phyloP scores from a whole-genome alignment of 441 rosid species.

The Populus hybrid region DNA sequence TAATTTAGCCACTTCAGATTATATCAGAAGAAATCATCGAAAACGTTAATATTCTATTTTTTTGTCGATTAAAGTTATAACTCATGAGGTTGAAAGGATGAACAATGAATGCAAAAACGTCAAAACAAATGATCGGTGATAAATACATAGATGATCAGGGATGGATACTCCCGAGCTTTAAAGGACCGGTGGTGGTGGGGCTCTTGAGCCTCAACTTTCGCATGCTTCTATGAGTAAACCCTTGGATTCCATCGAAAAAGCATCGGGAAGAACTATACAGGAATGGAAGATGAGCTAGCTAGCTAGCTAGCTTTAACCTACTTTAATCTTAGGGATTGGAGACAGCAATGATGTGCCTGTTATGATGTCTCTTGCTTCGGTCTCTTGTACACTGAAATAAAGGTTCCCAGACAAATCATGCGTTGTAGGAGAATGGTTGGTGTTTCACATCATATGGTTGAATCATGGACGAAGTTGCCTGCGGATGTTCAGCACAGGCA shows the following conservation, averaged over 20 bases:
- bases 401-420: constrained; percentile 20
- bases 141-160: not conserved
- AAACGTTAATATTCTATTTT: too few species aligned
- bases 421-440: not conserved
- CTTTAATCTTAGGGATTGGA: constrained; percentile 23
- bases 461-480: not conserved
- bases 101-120: not conserved
- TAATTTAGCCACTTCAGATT: too few species aligned
- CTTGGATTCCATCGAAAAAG: constrained; percentile 27
- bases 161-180: not conserved
- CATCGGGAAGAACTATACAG: not conserved
- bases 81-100: too few species aligned
- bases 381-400: constrained; percentile 32
- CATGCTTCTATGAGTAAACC: constrained; percentile 17
- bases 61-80: too few species aligned
- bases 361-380: constrained; percentile 9
- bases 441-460: not conserved
- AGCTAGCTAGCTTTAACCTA: constrained; percentile 9
- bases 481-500: not conserved
- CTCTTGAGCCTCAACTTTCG: not conserved
- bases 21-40: too few species aligned
- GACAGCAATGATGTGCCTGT: constrained; percentile 21
- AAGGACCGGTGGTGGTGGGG: constrained; percentile 6
- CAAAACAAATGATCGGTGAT: not conserved
- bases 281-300: constrained; percentile 8